Evolutionary conservation across 768 basidiomycete genomes (phyloP).

Genomic region (Pleurotus sapidus): DNA sequence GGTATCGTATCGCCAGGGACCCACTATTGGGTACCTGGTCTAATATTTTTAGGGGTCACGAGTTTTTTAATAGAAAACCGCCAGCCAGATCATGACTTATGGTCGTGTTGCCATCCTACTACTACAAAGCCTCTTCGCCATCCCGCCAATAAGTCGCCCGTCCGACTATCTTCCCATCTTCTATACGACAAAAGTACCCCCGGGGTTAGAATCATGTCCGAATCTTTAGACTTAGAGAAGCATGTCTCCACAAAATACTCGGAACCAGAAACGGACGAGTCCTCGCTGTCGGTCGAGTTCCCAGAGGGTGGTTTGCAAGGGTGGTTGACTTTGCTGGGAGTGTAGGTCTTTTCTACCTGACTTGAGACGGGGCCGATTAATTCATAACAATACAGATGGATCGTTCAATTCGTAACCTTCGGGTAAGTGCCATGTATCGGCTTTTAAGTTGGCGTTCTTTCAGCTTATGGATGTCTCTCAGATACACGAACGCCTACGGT

Average conservation of each 20-base stretch:
- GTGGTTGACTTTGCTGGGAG: slow-evolving; percentile 22
- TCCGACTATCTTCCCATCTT: neutral
- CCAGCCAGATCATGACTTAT: neutral
- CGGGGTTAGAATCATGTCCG: too few species aligned
- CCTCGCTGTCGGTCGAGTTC: slow-evolving; percentile 8
- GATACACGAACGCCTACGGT: slow-evolving; percentile 20
- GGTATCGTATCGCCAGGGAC: neutral
- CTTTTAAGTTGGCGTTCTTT: neutral
- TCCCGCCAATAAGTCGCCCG: neutral
- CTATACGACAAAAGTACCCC: too few species aligned
- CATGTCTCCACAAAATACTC: neutral
- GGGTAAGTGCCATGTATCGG: slow-evolving; percentile 13
- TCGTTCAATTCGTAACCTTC: slow-evolving; percentile 22
- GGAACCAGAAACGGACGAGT: neutral
- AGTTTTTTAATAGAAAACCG: neutral
- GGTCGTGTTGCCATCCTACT: neutral
- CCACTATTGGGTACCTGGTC: neutral
- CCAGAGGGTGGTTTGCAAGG: slow-evolving; percentile 21
- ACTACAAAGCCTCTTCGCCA: neutral
- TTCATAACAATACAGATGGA: slow-evolving; percentile 11
- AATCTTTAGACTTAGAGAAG: neutral
- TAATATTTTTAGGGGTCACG: neutral
- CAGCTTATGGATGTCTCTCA: neutral
- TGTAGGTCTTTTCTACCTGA: slow-evolving; percentile 13
- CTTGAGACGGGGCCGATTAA: neutral